Conservation (phyloP, 129 eudicot genomes). For the Pseudognaphalium luteoalbum region DNA sequence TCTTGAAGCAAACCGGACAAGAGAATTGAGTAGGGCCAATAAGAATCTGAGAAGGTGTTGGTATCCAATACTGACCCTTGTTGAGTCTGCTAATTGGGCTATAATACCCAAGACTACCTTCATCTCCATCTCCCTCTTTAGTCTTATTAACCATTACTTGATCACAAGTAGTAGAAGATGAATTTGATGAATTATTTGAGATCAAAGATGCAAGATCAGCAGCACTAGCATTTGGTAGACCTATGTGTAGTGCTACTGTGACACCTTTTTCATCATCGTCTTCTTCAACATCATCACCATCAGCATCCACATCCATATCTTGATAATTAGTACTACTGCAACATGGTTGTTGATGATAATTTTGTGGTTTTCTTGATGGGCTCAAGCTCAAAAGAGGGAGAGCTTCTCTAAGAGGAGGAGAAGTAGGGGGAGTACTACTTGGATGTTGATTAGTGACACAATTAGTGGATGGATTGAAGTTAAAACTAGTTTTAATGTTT, state of each 20-base stretch:
- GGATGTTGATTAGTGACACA: slow-evolving; percentile 22
- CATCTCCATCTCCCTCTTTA: slow-evolving; percentile 37
- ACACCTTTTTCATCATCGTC: slow-evolving; percentile 43
- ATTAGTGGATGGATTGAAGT: slow-evolving; percentile 22
- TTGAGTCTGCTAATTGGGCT: slow-evolving; percentile 52
- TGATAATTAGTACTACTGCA: slow-evolving; percentile 21
- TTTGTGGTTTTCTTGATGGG: slow-evolving; percentile 48
- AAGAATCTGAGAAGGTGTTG: slow-evolving; percentile 90
- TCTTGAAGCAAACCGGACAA: slow-evolving; percentile 92
- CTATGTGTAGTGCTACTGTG: slow-evolving; percentile 84
- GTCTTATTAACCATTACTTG: slow-evolving; percentile 24
- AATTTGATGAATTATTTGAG: slow-evolving; percentile 34
- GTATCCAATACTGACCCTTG: slow-evolving; percentile 97
- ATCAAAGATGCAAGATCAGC: slow-evolving; percentile 68
- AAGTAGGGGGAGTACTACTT: slow-evolving; percentile 52
- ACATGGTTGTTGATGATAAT: slow-evolving; percentile 28
- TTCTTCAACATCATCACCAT: slow-evolving; percentile 20
- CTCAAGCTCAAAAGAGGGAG: slow-evolving; percentile 68
- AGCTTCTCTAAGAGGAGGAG: slow-evolving; percentile 88
- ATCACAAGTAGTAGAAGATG: slow-evolving; percentile 35
- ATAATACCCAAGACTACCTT: slow-evolving; percentile 39
- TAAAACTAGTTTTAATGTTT: slow-evolving; percentile 29
- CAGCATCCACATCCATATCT: slow-evolving; percentile 45
- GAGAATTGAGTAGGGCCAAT: slow-evolving; percentile 98
- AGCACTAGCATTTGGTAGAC: slow-evolving; percentile 87